Percentiles rank a stretch among this genome's conserved stretches.
Evolutionary conservation across 805 yeast species (phyloP).

Genomic region (Wickerhamomyces strasburgensis): DNA sequence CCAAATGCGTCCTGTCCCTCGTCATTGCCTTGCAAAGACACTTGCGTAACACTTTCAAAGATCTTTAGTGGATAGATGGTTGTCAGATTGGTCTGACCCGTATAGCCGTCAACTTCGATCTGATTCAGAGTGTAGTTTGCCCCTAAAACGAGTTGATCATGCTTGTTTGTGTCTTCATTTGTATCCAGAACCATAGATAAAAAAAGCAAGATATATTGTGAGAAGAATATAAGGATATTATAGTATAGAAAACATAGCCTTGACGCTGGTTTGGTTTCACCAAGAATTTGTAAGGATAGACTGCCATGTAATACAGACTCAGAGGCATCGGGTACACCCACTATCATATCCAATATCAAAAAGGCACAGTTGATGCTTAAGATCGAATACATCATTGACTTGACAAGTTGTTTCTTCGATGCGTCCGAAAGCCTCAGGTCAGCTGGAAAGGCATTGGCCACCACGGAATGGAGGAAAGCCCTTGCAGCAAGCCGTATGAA

Average conservation of each 20-base stretch:
- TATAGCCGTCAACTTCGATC: slow-evolving; percentile 38
- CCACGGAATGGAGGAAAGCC: slow-evolving; percentile 32
- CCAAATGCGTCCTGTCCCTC: slow-evolving; percentile 2
- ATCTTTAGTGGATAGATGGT: slow-evolving; percentile 31
- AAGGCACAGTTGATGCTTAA: slow-evolving; percentile 22
- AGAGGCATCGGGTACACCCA: slow-evolving; percentile 22
- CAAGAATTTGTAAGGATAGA: slow-evolving; percentile 40
- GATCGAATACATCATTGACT: slow-evolving; percentile 26
- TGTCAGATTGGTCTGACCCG: slow-evolving; percentile 36
- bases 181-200: slow-evolving; percentile 29
- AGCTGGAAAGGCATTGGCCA: slow-evolving; percentile 38
- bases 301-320: slow-evolving; percentile 29
- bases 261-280: slow-evolving; percentile 35
- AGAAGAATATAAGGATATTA: slow-evolving; percentile 27
- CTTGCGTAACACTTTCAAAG: slow-evolving; percentile 20
- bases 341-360: slow-evolving; percentile 33
- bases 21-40: slow-evolving; percentile 16
- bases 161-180: slow-evolving; percentile 22
- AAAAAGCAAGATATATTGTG: slow-evolving; percentile 29
- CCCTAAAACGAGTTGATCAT: slow-evolving; percentile 25
- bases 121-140: slow-evolving; percentile 19
- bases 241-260: slow-evolving; percentile 23
- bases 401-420: slow-evolving; percentile 25
- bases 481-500: slow-evolving; percentile 28
- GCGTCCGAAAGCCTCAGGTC: slow-evolving; percentile 19